These are phyloP conservation scores for Thraustotheca clavata DNA, from an alignment of 352 stramenopile species.

Conservation along the genomic window DNA sequence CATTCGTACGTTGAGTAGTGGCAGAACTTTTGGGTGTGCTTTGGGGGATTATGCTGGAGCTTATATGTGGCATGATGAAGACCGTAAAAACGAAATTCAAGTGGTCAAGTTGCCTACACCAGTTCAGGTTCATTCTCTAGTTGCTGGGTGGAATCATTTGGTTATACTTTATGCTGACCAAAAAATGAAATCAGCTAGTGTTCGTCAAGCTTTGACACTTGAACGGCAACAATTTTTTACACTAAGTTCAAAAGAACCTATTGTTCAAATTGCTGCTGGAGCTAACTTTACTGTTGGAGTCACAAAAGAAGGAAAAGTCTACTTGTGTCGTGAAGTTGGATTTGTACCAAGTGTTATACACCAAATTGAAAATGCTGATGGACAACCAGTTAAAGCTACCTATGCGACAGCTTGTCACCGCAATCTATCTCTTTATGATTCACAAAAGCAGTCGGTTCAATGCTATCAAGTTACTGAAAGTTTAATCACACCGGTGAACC, in stretches of 20 bases:
- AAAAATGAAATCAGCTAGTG: no score
- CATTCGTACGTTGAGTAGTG: no score
- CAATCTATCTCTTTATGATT: not conserved
- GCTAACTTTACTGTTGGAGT: constrained; percentile 4
- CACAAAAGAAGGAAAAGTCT: not conserved
- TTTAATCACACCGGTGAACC: not conserved
- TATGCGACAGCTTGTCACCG: constrained; percentile 1
- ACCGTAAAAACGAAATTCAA: not conserved
- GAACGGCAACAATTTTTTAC: no score
- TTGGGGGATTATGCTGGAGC: not conserved
- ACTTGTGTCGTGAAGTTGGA: not conserved
- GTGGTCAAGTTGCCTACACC: not conserved
- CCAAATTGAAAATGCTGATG: not conserved
- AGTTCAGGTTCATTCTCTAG: no score
- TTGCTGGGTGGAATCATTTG: no score
- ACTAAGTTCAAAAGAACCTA: not conserved
- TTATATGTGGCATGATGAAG: not conserved
- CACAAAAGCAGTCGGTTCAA: not conserved
- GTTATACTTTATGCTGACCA: no score
- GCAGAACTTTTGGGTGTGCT: no score
- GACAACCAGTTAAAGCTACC: not conserved
- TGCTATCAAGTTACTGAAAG: not conserved
- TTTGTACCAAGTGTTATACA: not conserved
- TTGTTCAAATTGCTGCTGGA: not conserved
- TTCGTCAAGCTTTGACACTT: not conserved